phyloP scores from a whole-genome alignment of 2,329 filamentous ascomycete genomes.

The Ceratocystis lukuohia region DNA sequence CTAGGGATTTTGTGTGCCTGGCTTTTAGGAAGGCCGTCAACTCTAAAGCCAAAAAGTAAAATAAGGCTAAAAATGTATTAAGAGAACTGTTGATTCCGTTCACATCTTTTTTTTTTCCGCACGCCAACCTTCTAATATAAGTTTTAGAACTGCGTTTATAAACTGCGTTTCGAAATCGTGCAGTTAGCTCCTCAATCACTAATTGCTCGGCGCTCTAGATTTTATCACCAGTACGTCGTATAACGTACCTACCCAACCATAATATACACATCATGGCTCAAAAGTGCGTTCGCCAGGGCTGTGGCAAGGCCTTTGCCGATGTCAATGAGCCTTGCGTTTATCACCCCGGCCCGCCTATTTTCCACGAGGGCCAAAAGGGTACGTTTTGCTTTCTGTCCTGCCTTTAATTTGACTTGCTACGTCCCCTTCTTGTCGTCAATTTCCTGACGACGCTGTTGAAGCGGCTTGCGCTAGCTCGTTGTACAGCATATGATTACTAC shows the following conservation, averaged over 20 bases:
- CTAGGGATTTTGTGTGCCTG: neutral
- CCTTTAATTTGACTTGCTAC: neutral
- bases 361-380: conserved; percentile 99
- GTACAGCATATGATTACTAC: conserved; percentile 18
- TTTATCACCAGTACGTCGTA: neutral
- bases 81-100: neutral
- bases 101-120: neutral
- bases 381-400: conserved; percentile 25
- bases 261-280: conserved; percentile 41
- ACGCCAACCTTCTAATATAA: neutral
- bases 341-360: conserved; percentile 85
- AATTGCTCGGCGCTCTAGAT: neutral
- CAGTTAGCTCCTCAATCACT: neutral
- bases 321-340: conserved; percentile 67
- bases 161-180: conserved; percentile 1
- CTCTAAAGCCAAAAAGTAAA: neutral
- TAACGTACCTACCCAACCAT: neutral
- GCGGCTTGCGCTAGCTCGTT: neutral
- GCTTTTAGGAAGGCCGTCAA: neutral
- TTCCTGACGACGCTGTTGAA: neutral
- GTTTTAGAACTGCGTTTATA: conserved; percentile 1
- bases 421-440: neutral
- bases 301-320: conserved; percentile 76
- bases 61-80: neutral
- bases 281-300: conserved; percentile 95